A percentile compares a stretch with the other conserved stretches of the same genome.
phyloP scores from a whole-genome alignment of 192 early-diverging fungal genomes.

The Funneliformis geosporum region DNA sequence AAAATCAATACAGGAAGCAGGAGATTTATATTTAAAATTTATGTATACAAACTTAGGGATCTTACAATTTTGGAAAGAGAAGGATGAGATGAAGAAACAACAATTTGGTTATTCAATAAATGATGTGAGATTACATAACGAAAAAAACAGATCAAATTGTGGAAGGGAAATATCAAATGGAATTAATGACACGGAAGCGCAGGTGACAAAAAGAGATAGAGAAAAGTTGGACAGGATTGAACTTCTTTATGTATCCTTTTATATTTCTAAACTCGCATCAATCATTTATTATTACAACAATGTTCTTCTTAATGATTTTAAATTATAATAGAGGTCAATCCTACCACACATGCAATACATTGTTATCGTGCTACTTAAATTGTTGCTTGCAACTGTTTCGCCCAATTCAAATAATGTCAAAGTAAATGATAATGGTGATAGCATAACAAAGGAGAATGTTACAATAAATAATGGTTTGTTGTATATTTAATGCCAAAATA shows the following conservation, averaged over 20 bases:
- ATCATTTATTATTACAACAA: not conserved
- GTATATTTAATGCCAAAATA: not conserved
- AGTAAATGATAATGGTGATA: constrained; percentile 35
- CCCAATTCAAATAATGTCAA: constrained; percentile 39
- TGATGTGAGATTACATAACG: constrained; percentile 31
- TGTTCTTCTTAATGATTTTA: not conserved
- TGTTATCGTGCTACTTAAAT: constrained; percentile 55
- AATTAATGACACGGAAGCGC: constrained; percentile 6
- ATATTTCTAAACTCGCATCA: not conserved
- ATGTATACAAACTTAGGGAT: constrained; percentile 50
- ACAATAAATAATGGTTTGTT: not conserved
- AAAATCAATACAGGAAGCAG: constrained; percentile 51
- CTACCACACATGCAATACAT: constrained; percentile 57
- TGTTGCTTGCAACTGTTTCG: constrained; percentile 50
- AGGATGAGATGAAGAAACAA: constrained; percentile 44
- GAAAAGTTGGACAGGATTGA: constrained; percentile 50
- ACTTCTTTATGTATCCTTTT: constrained; percentile 53
- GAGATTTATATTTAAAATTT: constrained; percentile 49
- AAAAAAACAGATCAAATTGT: not conserved
- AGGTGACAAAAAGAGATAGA: constrained; percentile 38
- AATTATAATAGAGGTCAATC: constrained; percentile 43
- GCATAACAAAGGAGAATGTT: constrained; percentile 22
- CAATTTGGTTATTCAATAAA: constrained; percentile 30
- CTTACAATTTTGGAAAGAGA: constrained; percentile 50
- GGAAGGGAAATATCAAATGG: not conserved